Evolutionary conservation across 768 basidiomycete genomes (phyloP).

Genomic region (Cytidiella melzeri): DNA sequence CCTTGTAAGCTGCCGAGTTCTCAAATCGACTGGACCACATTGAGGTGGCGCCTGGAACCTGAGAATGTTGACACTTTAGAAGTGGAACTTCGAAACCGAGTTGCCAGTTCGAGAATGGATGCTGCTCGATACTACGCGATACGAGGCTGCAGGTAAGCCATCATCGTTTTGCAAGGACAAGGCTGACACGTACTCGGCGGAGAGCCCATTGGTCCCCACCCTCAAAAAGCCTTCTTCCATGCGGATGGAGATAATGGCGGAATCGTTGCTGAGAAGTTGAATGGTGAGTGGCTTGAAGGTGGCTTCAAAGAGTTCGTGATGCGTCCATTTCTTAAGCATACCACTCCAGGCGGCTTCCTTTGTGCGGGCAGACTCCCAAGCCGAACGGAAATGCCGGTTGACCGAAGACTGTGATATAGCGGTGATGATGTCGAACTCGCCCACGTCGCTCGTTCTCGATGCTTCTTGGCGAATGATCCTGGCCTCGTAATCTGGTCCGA

Average conservation of each 20-base stretch:
- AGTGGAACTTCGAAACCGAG: conserved; percentile 25
- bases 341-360: background rate
- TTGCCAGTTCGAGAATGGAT: conserved; percentile 8
- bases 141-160: background rate
- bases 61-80: conserved; percentile 12
- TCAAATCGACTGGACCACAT: conserved; percentile 3
- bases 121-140: conserved; percentile 1
- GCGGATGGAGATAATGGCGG: conserved; percentile 19
- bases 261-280: conserved; percentile 16
- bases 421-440: conserved; percentile 21
- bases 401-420: conserved; percentile 20
- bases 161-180: background rate
- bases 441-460: conserved; percentile 15
- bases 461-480: no score
- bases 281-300: conserved; percentile 18
- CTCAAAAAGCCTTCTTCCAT: conserved; percentile 11
- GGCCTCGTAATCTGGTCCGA: no score
- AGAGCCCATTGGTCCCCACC: conserved; percentile 4
- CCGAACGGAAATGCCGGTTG: conserved; percentile 16
- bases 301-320: conserved; percentile 15
- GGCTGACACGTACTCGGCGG: conserved; percentile 7
- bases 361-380: conserved; percentile 8
- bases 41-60: background rate
- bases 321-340: conserved; percentile 9
- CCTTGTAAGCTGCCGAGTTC: conserved; percentile 11